Conservation (phyloP, 208 protist species). For the Angomonas deanei region DNA sequence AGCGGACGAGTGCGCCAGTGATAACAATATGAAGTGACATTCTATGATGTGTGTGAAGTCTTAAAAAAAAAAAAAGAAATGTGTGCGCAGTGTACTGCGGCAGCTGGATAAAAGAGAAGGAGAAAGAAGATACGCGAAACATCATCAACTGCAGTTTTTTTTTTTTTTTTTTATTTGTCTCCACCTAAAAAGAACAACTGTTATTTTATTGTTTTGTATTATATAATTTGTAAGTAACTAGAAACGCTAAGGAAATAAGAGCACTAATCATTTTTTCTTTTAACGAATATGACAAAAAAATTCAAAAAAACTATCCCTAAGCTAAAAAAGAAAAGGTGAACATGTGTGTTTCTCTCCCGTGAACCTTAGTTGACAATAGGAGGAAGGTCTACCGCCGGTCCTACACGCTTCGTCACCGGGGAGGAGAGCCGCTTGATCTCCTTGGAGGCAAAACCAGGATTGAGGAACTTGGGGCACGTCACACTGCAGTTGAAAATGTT, state of each 20-base stretch:
- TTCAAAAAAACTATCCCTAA: not conserved
- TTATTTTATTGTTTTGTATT: not conserved
- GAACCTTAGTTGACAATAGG: conserved; percentile 19
- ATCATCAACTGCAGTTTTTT: not conserved
- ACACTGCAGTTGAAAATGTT: conserved; percentile 91
- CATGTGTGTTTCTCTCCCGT: not conserved
- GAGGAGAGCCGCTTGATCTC: conserved; percentile 84
- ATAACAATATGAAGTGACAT: conserved; percentile 47
- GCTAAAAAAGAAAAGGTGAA: not conserved
- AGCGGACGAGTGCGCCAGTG: conserved; percentile 23
- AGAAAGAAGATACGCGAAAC: conserved; percentile 9
- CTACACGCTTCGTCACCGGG: conserved; percentile 46
- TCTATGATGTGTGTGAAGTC: not conserved
- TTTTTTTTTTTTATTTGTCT: not conserved
- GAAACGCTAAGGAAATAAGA: not conserved
- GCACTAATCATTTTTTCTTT: not conserved
- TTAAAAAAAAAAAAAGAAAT: not conserved
- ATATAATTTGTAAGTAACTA: conserved; percentile 2
- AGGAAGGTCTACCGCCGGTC: conserved; percentile 28
- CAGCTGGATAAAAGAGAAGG: conserved; percentile 12
- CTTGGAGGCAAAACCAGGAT: conserved; percentile 80
- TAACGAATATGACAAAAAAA: not conserved
- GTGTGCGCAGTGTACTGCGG: not conserved
- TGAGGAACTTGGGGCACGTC: conserved; percentile 90
- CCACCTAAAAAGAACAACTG: not conserved